Conservation (phyloP, 208 protist genomes). For the Trypanosoma vivax region DNA sequence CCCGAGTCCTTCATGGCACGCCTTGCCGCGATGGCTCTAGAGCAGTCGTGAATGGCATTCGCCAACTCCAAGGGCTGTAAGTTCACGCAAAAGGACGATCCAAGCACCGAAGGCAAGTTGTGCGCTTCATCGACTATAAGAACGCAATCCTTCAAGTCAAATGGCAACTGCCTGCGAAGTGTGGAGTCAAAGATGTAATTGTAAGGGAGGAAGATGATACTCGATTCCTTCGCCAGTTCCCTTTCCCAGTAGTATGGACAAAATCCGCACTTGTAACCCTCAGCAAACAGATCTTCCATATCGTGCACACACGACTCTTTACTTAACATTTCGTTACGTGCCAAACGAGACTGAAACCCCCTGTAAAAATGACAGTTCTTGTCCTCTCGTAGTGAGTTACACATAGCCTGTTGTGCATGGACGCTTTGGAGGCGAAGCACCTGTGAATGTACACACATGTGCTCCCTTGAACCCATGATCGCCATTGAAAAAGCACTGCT, state of each 20-base stretch:
- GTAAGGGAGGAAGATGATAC: slow-evolving; percentile 98
- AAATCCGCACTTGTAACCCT: slow-evolving; percentile 59
- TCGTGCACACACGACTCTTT: slow-evolving; percentile 62
- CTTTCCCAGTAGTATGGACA: slow-evolving; percentile 95
- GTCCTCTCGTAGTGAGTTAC: slow-evolving; percentile 58
- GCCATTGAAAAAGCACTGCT: slow-evolving; percentile 55
- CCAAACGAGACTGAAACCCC: slow-evolving; percentile 26
- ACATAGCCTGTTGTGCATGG: slow-evolving; percentile 64
- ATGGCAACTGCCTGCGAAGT: slow-evolving; percentile 80
- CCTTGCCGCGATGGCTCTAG: slow-evolving; percentile 60
- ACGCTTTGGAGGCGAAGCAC: slow-evolving; percentile 58
- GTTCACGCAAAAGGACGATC: slow-evolving; percentile 44
- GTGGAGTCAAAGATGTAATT: slow-evolving; percentile 96
- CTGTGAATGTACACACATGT: slow-evolving; percentile 94
- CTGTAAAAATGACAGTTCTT: slow-evolving; percentile 71
- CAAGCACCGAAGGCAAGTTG: slow-evolving; percentile 88
- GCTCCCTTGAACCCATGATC: slow-evolving; percentile 93
- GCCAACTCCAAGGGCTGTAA: slow-evolving; percentile 63
- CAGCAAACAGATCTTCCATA: slow-evolving; percentile 91
- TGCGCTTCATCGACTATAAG: slow-evolving; percentile 97
- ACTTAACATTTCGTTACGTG: slow-evolving; percentile 1
- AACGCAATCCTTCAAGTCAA: slow-evolving; percentile 75
- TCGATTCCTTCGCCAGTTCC: slow-evolving; percentile 66
- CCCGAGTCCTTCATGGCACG: slow-evolving; percentile 20
- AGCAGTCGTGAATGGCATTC: slow-evolving; percentile 76